phyloP scores from a whole-genome alignment of 495 filamentous ascomycete species.

The Lophiotrema nucula region DNA sequence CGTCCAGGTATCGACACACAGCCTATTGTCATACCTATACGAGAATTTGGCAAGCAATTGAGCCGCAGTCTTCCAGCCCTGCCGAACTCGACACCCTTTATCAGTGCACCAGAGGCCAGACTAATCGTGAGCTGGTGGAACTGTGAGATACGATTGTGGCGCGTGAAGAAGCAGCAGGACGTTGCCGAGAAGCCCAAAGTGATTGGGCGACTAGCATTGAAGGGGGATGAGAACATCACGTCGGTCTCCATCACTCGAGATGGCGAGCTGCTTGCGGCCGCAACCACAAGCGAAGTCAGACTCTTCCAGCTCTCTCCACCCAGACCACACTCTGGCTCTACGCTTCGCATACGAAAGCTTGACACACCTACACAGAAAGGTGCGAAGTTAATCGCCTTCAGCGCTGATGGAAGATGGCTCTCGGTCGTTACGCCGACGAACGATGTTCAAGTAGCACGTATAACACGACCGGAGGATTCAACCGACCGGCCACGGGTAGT shows the following conservation, averaged over 20 bases:
- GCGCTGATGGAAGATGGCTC: constrained; percentile 56
- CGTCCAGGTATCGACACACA: constrained; percentile 74
- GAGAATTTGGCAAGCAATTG: constrained; percentile 75
- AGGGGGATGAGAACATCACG: constrained; percentile 83
- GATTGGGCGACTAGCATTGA: constrained; percentile 68
- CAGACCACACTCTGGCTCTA: constrained; percentile 42
- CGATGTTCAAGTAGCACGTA: constrained; percentile 48
- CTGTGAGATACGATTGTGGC: constrained; percentile 82
- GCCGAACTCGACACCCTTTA: constrained; percentile 70
- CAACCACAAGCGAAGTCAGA: constrained; percentile 75
- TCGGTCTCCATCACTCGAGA: constrained; percentile 71
- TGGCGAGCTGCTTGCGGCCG: constrained; percentile 72
- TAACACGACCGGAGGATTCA: constrained; percentile 43
- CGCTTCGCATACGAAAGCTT: constrained; percentile 67
- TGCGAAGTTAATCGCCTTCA: constrained; percentile 61
- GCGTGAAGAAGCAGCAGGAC: constrained; percentile 34
- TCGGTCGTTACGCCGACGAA: constrained; percentile 53
- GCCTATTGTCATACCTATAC: constrained; percentile 76
- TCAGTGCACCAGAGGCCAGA: constrained; percentile 66
- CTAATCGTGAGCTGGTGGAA: constrained; percentile 93
- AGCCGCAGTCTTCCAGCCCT: constrained; percentile 74
- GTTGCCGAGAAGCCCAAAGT: constrained; percentile 47
- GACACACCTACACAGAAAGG: constrained; percentile 55
- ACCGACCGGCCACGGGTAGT: constrained; percentile 46
- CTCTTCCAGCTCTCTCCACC: constrained; percentile 62